A percentile compares a stretch with the other conserved stretches of the same genome.
phyloP scores from a whole-genome alignment of 208 protist species.

The Phytomonas francai region DNA sequence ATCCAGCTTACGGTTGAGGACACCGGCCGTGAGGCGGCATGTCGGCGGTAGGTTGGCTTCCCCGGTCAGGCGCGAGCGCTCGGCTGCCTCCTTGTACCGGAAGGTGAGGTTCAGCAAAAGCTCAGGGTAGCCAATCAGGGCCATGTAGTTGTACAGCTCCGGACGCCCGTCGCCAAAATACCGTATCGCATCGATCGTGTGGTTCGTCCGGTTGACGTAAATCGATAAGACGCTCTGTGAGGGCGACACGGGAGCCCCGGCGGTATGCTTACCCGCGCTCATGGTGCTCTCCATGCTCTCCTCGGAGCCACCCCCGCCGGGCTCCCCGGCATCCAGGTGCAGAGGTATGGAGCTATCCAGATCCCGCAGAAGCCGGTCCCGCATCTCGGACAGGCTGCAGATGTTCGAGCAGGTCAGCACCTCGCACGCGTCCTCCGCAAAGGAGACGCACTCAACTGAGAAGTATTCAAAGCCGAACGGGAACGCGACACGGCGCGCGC shows the following conservation, averaged over 20 bases:
- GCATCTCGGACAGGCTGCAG: slow-evolving; percentile 37
- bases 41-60: slow-evolving; percentile 5
- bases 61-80: not conserved
- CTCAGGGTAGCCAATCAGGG: slow-evolving; percentile 76
- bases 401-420: slow-evolving; percentile 16
- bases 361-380: slow-evolving; percentile 16
- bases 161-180: slow-evolving; percentile 76
- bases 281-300: not conserved
- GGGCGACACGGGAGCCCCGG: not conserved
- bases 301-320: not conserved
- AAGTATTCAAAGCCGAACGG: slow-evolving; percentile 64
- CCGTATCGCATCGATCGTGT: slow-evolving; percentile 63
- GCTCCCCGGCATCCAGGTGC: not conserved
- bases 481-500: slow-evolving; percentile 37
- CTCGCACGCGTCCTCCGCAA: slow-evolving; percentile 31
- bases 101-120: slow-evolving; percentile 74
- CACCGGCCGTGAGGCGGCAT: slow-evolving; percentile 29
- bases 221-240: slow-evolving; percentile 47
- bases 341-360: slow-evolving; percentile 5
- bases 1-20: slow-evolving; percentile 43
- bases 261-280: not conserved
- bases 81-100: slow-evolving; percentile 56
- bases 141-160: slow-evolving; percentile 68
- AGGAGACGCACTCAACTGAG: slow-evolving; percentile 31
- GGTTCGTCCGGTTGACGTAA: slow-evolving; percentile 56